Evolutionary conservation across 192 early-diverging fungal species (phyloP).

Genomic region (Mortierella antarctica): DNA sequence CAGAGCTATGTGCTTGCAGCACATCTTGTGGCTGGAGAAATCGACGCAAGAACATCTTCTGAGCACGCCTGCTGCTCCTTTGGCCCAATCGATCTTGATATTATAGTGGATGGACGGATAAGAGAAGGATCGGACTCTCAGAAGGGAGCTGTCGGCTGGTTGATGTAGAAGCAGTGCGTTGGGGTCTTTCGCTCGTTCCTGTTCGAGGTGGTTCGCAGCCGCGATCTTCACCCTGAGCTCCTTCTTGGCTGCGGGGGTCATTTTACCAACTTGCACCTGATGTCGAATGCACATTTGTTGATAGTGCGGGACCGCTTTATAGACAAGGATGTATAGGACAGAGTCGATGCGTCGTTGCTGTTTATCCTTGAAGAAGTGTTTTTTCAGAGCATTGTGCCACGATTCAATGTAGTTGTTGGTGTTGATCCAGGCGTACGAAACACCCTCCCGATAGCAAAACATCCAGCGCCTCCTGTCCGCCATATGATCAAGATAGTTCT

Average conservation of each 20-base stretch:
- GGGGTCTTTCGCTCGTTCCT: neutral
- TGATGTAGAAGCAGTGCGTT: neutral
- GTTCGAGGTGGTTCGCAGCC: neutral
- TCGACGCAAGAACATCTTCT: neutral
- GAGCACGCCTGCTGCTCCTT: neutral
- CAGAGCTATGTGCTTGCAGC: conserved; percentile 21
- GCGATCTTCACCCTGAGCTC: neutral
- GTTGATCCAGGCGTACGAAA: conserved; percentile 10
- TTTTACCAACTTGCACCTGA: conserved; percentile 9
- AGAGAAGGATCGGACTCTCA: conserved; percentile 1
- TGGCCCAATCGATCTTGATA: neutral
- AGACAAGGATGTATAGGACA: conserved; percentile 2
- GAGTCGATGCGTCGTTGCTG: conserved; percentile 14
- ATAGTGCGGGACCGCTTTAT: conserved; percentile 3
- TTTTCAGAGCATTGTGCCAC: conserved; percentile 13
- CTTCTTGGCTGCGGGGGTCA: conserved; percentile 3
- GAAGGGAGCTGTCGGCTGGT: neutral
- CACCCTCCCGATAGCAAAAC: conserved; percentile 10
- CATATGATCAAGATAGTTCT: conserved; percentile 8
- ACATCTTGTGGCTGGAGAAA: neutral
- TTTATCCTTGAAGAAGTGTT: conserved; percentile 14
- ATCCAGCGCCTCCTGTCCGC: conserved; percentile 26
- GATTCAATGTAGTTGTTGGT: conserved; percentile 22
- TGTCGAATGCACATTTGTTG: conserved; percentile 8
- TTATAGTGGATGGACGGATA: neutral